Evolutionary conservation across 2,329 filamentous ascomycete genomes (phyloP).

Genomic region (Microcyclosporella mali): DNA sequence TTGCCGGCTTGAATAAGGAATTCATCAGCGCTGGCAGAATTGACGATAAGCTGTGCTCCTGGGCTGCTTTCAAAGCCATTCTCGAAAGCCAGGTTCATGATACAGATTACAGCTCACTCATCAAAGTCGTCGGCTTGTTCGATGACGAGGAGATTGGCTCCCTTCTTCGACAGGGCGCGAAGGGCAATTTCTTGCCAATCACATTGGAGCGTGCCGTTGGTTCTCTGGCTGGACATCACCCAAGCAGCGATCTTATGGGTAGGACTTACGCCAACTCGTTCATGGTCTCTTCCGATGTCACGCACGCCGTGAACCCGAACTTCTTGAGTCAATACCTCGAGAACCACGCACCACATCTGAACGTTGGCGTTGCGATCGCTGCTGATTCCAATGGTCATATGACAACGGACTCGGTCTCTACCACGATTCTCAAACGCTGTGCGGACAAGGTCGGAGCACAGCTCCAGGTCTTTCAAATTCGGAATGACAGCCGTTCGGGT

Average conservation of each 20-base stretch:
- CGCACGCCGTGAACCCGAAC: slow-evolving; percentile 90
- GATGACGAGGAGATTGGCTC: slow-evolving; percentile 97
- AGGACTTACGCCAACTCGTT: slow-evolving; percentile 89
- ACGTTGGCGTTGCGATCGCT: slow-evolving; percentile 75
- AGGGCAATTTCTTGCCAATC: slow-evolving; percentile 77
- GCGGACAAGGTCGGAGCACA: slow-evolving; percentile 66
- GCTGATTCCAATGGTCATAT: slow-evolving; percentile 89
- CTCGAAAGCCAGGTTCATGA: slow-evolving; percentile 53
- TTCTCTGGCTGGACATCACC: slow-evolving; percentile 45
- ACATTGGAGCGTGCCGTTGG: slow-evolving; percentile 78
- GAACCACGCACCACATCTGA: slow-evolving; percentile 79
- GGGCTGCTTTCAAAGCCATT: slow-evolving; percentile 79
- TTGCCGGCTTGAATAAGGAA: slow-evolving; percentile 81
- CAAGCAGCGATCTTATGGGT: slow-evolving; percentile 55
- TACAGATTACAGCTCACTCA: slow-evolving; percentile 52
- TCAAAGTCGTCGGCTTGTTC: slow-evolving; percentile 90
- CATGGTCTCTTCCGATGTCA: slow-evolving; percentile 87
- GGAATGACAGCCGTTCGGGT: slow-evolving; percentile 82
- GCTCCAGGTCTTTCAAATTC: slow-evolving; percentile 87
- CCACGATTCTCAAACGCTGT: slow-evolving; percentile 70
- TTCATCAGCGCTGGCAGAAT: slow-evolving; percentile 94
- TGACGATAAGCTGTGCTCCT: slow-evolving; percentile 96
- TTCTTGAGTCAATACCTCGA: slow-evolving; percentile 78
- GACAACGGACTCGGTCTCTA: slow-evolving; percentile 86
- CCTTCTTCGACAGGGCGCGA: slow-evolving; percentile 80